Evolutionary conservation across 2,329 filamentous ascomycete genomes (phyloP).

Genomic region (Penicillium sp.): DNA sequence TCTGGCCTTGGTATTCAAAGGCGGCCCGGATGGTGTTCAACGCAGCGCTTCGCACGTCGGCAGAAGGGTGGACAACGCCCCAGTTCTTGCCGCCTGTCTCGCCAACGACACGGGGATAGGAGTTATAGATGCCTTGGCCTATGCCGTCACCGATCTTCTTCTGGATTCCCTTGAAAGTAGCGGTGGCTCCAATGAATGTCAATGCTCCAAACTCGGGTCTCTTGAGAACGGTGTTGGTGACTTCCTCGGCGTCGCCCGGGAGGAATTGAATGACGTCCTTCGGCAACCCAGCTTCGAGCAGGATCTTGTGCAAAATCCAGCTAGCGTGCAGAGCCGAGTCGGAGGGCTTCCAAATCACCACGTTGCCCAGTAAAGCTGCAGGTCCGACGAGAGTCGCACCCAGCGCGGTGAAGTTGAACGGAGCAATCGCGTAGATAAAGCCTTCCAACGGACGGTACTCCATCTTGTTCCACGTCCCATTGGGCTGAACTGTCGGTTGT

Average conservation of each 20-base stretch:
- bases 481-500: slow-evolving; percentile 78
- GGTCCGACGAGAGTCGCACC: slow-evolving; percentile 80
- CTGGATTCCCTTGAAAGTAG: slow-evolving; percentile 84
- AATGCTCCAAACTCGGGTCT: slow-evolving; percentile 84
- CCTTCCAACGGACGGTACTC: slow-evolving; percentile 92
- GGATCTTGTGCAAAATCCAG: slow-evolving; percentile 85
- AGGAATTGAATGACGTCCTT: slow-evolving; percentile 90
- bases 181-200: slow-evolving; percentile 91
- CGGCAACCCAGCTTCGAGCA: slow-evolving; percentile 86
- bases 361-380: slow-evolving; percentile 87
- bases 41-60: slow-evolving; percentile 74
- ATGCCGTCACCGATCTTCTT: slow-evolving; percentile 80
- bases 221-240: slow-evolving; percentile 72
- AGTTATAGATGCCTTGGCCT: slow-evolving; percentile 74
- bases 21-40: slow-evolving; percentile 80
- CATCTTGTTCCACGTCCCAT: slow-evolving; percentile 81
- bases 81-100: slow-evolving; percentile 95
- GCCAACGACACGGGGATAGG: slow-evolving; percentile 84
- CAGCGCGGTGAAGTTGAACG: slow-evolving; percentile 97
- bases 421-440: slow-evolving; percentile 90
- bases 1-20: slow-evolving; percentile 89
- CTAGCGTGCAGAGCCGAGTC: slow-evolving; percentile 84
- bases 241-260: slow-evolving; percentile 78
- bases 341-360: slow-evolving; percentile 96
- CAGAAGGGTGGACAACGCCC: slow-evolving; percentile 74